Evolutionary conservation across 2,329 filamentous ascomycete genomes (phyloP), one percentile per base, ranked within the genome.

Genomic region (Colletotrichum tofieldiae): DNA sequence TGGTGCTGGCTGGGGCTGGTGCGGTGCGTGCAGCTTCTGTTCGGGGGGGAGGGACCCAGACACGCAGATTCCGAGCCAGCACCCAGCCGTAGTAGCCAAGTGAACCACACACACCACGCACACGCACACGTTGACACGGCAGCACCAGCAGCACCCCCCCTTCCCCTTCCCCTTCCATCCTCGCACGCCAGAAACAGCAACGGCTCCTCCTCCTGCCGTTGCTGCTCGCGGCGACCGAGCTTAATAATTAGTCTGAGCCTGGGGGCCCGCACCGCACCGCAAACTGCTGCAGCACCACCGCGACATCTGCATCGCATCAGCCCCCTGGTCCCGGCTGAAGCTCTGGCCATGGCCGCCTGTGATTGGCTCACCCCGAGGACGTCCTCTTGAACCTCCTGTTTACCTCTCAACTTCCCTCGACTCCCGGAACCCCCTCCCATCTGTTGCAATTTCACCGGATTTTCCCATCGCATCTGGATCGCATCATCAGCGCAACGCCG

Each of bases 291-390:
- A 52, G 9, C 49, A 52, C 49, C 49, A 54, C 59, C 37, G 41
- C 54, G 47, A 67, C 65, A 64, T 70, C 59, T 69, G 71, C 71
- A 73, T 73, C 71, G 71, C 71, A 71, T 73, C 71, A 73, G 67
- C 71, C 67, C 67, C 71, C 67, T 73, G 71, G 71, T 71, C 71
- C 71, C 58, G 67, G 71, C 51, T 73, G 67, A 73, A 73, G 71
- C 71, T 73, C 71, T 71, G 49, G 61, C 67, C 67, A 62, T 62
- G 45, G 67, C 35, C n/a, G 32, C n/a, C 56, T 58, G 32, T 73
- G 71, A 73, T 73, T 73, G 71, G 71, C 62, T 63, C 67, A 8
- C 56, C 61, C 47, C 66, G 56, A 71, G 71, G 67, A 49, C 61
- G 62, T 56, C 71, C 62, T 73, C 60, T 63, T 67, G 61, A 66